Base-by-base conservation (phyloP, 2,329 filamentous ascomycete genomes). In the Harringtonia aguacate region DNA sequence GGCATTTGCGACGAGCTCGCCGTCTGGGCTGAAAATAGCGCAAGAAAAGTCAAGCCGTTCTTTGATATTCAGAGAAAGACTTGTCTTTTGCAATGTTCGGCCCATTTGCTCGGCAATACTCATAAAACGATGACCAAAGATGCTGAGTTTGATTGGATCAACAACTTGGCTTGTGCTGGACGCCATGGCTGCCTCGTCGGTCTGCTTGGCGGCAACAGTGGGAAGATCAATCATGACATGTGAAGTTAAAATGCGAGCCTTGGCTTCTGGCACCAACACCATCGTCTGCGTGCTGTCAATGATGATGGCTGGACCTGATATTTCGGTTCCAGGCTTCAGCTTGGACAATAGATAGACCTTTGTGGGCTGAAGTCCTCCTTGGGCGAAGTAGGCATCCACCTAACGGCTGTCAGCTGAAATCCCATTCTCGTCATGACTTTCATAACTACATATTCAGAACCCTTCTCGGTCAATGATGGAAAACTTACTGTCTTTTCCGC, bases 251-350 rank as follows among this genome's bases (percentile, higher is more conserved):
- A 94, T 70, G 29, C 87, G 63, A 0, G 89, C 89, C 22, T 77
- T 77, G 2, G 86, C 77, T 20, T 75, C 75, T 0, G 89, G 89
- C 0, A 85, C 85, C 2, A 95, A 79, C 0, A 95, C 86, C 49
- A 95, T 92, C 0, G 89, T 95, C 62, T 95, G 89, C 1, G 84
- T 89, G 8, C 82, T 82, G 56, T 89, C 89, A 3, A 86, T 86
- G 45, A 95, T 73, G 61, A 95, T 86, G 1, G 87, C 87, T 1
- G 89, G 88, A 0, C 89, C 88, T 39, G 72, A 68, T 43, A 94
- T 68, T 17, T 77, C 75, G 46, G 87, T 79, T 2, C 88, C 86
- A 6, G 84, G 69, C 2, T 69, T 64, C 10, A 95, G 67, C 46
- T 87, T 75, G 49, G 84, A 78, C 0, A 95, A 73, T 60, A 84